Evolutionary conservation across 1,139 yeast species (phyloP).

Genomic region (Yamadazyma taylorii): DNA sequence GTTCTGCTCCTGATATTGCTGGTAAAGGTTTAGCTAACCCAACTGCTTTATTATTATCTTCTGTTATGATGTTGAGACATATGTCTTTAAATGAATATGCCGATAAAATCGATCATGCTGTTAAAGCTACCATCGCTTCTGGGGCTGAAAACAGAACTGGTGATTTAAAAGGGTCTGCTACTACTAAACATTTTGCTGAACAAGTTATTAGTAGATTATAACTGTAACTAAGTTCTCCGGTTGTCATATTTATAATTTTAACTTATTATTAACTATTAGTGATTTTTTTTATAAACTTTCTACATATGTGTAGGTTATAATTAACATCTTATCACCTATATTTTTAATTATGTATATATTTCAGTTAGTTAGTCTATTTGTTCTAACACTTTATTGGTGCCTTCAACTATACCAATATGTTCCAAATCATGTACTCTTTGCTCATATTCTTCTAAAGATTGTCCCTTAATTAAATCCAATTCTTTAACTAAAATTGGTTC

Average conservation of each 20-base stretch:
- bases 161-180: constrained; percentile 91
- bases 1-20: constrained; percentile 97
- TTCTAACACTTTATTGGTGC: constrained; percentile 64
- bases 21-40: constrained; percentile 99
- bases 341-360: constrained; percentile 3
- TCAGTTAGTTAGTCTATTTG: constrained; percentile 27
- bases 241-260: not conserved
- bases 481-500: constrained; percentile 83
- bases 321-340: constrained; percentile 1
- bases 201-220: constrained; percentile 52
- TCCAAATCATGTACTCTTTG: constrained; percentile 80
- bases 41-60: constrained; percentile 91
- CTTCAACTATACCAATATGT: constrained; percentile 91
- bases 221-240: constrained; percentile 7
- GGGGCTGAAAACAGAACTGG: constrained; percentile 93
- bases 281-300: too few species aligned
- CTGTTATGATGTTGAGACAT: constrained; percentile 99
- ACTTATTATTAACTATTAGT: not conserved
- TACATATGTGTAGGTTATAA: too few species aligned
- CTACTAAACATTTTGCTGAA: constrained; percentile 86
- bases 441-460: constrained; percentile 77
- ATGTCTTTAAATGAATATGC: constrained; percentile 86
- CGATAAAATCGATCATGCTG: constrained; percentile 83
- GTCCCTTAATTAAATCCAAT: constrained; percentile 66
- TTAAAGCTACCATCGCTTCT: constrained; percentile 88